Base-by-base conservation (phyloP, 306 rosid genomes). In the Echinosophora koreensis region DNA sequence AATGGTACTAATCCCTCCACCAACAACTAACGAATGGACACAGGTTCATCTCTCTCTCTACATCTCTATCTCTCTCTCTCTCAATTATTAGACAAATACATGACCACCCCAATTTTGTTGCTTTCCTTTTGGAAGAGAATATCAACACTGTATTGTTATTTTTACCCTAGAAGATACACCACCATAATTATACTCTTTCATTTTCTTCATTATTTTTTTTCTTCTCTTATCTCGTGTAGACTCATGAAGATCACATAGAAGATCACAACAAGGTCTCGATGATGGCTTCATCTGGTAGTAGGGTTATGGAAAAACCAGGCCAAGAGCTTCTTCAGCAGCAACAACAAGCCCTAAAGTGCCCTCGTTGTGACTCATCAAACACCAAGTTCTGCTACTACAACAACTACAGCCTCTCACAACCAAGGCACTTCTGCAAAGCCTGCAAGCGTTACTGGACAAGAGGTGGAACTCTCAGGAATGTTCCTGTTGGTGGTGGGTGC, bases 401-500 rank as follows among this genome's bases (percentile, higher is more conserved):
- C 90, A 95, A 95, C 83, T 95, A 95, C 80, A 95, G 97, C 79
- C 77, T 95, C 74, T 90, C 98, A 14, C 98, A 95, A 70, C 98
- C 98, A 0, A 78, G 98, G 9, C 97, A 95, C 86, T 95, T 95
- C 58, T 95, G 98, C 87, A 95, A 95, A 82, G 97, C 98, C 66
- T 95, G 98, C 84, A 95, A 95, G 83, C 82, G 98, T 35, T 95
- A 95, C 78, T 95, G 98, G 98, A 95, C 98, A 10, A 69, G 95
- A 65, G 98, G 98, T 2, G 98, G 98, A 5, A 95, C 98, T 12
- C 87, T 95, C 1, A 77, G 98, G 17, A 95, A 95, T 57, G 98
- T 95, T 60, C 98, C 98, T 3, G 98, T 95, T 0, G 98, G 98
- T 5, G 98, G 98, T 0, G 98, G 97, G 1, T 95, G 97, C 82